These are phyloP conservation scores for Phytopythium vexans DNA, from an alignment of 352 stramenopile species.

Conservation along the genomic window DNA sequence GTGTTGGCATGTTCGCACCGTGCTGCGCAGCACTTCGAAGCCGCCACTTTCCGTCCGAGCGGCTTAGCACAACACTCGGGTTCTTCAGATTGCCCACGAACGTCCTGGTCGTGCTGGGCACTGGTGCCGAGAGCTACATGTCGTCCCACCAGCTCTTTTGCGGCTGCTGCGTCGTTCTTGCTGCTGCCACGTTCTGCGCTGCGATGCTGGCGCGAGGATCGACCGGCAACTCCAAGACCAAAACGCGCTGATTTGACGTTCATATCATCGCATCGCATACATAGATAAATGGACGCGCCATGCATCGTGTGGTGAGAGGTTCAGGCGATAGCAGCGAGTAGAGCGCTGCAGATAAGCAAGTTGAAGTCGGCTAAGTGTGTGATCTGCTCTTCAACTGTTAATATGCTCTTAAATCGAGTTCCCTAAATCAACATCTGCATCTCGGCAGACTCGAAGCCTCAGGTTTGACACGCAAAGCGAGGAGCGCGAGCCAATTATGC, in stretches of 20 bases:
- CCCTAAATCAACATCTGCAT: neutral
- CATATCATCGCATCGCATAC: no score
- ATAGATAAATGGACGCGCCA: no score
- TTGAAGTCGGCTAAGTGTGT: neutral
- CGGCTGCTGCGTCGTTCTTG: conserved; percentile 33
- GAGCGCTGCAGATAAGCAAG: neutral
- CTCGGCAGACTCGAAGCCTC: neutral
- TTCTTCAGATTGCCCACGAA: conserved; percentile 66
- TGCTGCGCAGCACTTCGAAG: conserved; percentile 54
- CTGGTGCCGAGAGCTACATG: conserved; percentile 29
- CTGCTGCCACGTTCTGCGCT: conserved; percentile 29
- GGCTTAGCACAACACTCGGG: conserved; percentile 45
- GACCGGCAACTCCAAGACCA: no score
- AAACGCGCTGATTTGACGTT: no score
- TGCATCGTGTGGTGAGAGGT: no score
- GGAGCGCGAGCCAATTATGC: neutral
- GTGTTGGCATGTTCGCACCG: conserved; percentile 48
- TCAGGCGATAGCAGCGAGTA: no score
- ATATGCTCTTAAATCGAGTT: no score
- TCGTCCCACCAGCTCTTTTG: conserved; percentile 33
- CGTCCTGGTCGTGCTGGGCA: conserved; percentile 57
- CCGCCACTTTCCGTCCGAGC: conserved; percentile 33
- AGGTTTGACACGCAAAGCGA: neutral
- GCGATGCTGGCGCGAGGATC: conserved; percentile 8
- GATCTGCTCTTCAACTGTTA: no score